A percentile compares a stretch with the other conserved stretches of the same genome.
These are phyloP conservation scores for Picocystis sp. DNA, from an alignment of 163 green algal genomes.

Conservation along the genomic window DNA sequence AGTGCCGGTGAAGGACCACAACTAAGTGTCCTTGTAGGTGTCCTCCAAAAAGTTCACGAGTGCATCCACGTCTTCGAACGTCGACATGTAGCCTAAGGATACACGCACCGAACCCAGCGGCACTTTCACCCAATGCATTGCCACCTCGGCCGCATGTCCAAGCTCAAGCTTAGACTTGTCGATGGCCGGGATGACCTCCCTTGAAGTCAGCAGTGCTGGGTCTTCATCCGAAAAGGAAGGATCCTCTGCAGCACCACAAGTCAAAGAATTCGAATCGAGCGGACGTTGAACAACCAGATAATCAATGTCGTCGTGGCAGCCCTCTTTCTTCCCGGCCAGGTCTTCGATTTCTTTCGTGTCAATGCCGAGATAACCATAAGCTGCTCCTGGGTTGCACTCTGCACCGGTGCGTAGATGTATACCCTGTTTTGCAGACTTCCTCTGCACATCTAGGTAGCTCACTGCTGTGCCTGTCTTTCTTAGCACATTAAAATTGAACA, in stretches of 20 bases:
- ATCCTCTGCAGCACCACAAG: neutral
- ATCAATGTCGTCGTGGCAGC: conserved; percentile 53
- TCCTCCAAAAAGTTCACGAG: conserved; percentile 34
- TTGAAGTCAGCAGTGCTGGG: conserved; percentile 1
- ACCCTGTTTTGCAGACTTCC: conserved; percentile 31
- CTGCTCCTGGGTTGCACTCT: conserved; percentile 57
- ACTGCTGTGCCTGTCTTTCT: conserved; percentile 21
- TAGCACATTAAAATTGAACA: conserved; percentile 60
- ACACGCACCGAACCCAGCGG: conserved; percentile 45
- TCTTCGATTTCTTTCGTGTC: conserved; percentile 33
- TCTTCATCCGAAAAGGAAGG: neutral
- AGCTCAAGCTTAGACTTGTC: conserved; percentile 18
- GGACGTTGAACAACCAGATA: conserved; percentile 39
- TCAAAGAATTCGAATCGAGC: neutral
- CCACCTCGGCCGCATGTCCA: conserved; percentile 30
- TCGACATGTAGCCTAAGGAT: conserved; percentile 45
- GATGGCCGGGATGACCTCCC: conserved; percentile 18
- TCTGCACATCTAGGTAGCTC: conserved; percentile 39
- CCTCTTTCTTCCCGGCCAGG: conserved; percentile 42
- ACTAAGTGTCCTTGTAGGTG: conserved; percentile 28
- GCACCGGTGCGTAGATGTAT: conserved; percentile 39
- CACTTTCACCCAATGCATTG: conserved; percentile 23
- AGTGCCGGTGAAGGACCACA: too few species aligned
- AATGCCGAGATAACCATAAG: conserved; percentile 43
- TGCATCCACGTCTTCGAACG: conserved; percentile 42